Evolutionary conservation across 108 stramenopile species (phyloP).

Genomic region (Pseudonitzschia delicatissima): DNA sequence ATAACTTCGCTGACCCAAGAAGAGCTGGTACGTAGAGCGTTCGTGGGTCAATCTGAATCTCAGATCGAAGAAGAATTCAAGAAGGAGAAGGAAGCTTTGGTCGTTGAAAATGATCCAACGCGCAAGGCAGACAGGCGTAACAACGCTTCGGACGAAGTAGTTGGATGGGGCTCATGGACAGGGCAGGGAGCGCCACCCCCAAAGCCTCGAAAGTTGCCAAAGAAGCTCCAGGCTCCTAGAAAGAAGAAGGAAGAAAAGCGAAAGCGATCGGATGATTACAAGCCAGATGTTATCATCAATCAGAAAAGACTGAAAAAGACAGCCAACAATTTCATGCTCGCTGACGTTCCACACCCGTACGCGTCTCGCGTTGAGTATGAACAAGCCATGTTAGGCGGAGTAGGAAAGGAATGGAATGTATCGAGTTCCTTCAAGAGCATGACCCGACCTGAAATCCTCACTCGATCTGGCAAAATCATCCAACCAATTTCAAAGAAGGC

Average conservation of each 20-base stretch:
- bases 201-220: slow-evolving; percentile 59
- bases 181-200: slow-evolving; percentile 81
- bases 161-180: slow-evolving; percentile 91
- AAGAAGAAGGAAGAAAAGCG: slow-evolving; percentile 46
- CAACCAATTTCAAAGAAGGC: slow-evolving; percentile 85
- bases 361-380: slow-evolving; percentile 94
- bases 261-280: slow-evolving; percentile 74
- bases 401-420: slow-evolving; percentile 97
- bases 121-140: slow-evolving; percentile 50
- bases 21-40: slow-evolving; percentile 89
- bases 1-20: slow-evolving; percentile 68
- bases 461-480: slow-evolving; percentile 90
- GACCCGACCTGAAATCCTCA: slow-evolving; percentile 88
- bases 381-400: slow-evolving; percentile 83
- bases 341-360: slow-evolving; percentile 94
- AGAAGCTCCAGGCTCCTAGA: slow-evolving; percentile 52
- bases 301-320: slow-evolving; percentile 91
- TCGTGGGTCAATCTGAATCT: slow-evolving; percentile 79
- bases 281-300: slow-evolving; percentile 88
- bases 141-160: slow-evolving; percentile 36
- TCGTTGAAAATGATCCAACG: slow-evolving; percentile 73
- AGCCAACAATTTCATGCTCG: slow-evolving; percentile 77
- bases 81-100: slow-evolving; percentile 81
- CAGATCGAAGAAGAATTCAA: slow-evolving; percentile 88
- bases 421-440: slow-evolving; percentile 74